Percentiles rank a stretch among this genome's conserved stretches.
Conservation (phyloP, 2,329 filamentous ascomycete species). For the Fusarium brachygibbosum region DNA sequence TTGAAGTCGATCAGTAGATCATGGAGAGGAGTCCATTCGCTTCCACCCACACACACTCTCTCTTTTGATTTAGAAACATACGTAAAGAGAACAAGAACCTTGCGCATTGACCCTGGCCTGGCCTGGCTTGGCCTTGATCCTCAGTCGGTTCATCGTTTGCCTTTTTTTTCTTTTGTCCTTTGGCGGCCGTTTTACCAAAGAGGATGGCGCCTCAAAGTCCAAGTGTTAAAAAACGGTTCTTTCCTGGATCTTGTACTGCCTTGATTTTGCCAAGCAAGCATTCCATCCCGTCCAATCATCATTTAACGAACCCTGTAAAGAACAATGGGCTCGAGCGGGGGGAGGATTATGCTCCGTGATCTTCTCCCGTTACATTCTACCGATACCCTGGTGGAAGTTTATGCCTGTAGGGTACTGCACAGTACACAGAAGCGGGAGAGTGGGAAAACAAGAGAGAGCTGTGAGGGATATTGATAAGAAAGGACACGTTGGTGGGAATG, state of each 20-base stretch:
- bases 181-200: conserved; percentile 27
- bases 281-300: conserved; percentile 33
- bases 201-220: conserved; percentile 1
- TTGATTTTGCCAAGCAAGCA: conserved; percentile 31
- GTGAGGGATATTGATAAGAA: conserved; percentile 5
- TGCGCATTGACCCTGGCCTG: conserved; percentile 9
- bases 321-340: conserved; percentile 23
- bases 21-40: conserved; percentile 13
- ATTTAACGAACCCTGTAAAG: conserved; percentile 24
- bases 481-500: not conserved
- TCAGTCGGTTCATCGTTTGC: not conserved
- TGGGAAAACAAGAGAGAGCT: not conserved
- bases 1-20: too few relatives aligned
- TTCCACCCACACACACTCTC: conserved; percentile 5
- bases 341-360: conserved; percentile 12
- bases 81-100: not conserved
- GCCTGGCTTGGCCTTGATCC: not conserved
- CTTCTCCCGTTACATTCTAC: conserved; percentile 25
- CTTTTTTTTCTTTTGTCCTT: not conserved
- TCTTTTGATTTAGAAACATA: conserved; percentile 1
- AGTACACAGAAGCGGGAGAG: not conserved
- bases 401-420: conserved; percentile 2
- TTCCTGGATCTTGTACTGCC: conserved; percentile 8
- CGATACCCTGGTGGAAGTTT: conserved; percentile 8
- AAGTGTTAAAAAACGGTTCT: conserved; percentile 18